Evolutionary conservation across 2,329 filamentous ascomycete genomes (phyloP).

Genomic region (Dothidotthia symphoricarpi): DNA sequence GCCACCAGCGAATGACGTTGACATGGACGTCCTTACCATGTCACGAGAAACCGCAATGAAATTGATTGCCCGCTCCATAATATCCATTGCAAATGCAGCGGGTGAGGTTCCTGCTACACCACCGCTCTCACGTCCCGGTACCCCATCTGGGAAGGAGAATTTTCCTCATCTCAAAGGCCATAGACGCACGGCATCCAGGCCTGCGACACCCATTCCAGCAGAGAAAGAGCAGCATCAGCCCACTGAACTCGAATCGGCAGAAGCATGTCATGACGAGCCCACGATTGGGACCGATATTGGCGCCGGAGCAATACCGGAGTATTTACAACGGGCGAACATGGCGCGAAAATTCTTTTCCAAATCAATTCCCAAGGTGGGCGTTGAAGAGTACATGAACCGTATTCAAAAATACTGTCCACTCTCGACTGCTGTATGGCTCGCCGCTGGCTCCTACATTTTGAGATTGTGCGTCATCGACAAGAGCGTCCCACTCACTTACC

Average conservation of each 20-base stretch:
- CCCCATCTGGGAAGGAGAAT: constrained; percentile 49
- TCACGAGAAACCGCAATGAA: constrained; percentile 72
- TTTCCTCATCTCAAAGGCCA: constrained; percentile 25
- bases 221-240: constrained; percentile 43
- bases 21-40: constrained; percentile 71
- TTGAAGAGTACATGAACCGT: constrained; percentile 81
- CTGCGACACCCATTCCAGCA: constrained; percentile 41
- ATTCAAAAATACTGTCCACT: constrained; percentile 91
- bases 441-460: constrained; percentile 83
- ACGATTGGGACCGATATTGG: constrained; percentile 48
- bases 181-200: constrained; percentile 39
- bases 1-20: constrained; percentile 41
- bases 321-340: constrained; percentile 79
- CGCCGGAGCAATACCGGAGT: constrained; percentile 69
- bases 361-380: constrained; percentile 74
- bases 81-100: constrained; percentile 66
- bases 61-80: constrained; percentile 63
- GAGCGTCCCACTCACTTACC: constrained; percentile 73
- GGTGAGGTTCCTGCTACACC: constrained; percentile 81
- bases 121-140: constrained; percentile 61
- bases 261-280: constrained; percentile 52
- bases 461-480: constrained; percentile 71
- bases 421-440: constrained; percentile 89
- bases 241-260: constrained; percentile 49
- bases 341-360: constrained; percentile 93